phyloP scores from a whole-genome alignment of 148 eudicot genomes.

The Rhododendron ovatum region DNA sequence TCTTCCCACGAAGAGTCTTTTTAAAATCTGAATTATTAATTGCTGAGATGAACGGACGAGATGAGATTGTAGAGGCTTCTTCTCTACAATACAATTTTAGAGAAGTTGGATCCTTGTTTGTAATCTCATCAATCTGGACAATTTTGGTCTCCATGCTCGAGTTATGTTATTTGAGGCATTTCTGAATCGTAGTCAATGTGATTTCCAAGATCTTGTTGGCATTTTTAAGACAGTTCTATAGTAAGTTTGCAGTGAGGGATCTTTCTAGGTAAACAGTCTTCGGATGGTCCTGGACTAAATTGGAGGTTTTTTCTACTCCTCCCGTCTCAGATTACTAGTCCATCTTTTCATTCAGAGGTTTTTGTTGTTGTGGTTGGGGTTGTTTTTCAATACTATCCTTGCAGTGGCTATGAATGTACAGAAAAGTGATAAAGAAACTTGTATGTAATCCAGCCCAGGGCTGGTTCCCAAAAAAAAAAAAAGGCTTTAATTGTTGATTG shows the following conservation, averaged over 20 bases:
- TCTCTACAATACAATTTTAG: no score
- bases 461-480: not conserved
- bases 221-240: not conserved
- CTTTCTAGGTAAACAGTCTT: not conserved
- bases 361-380: not conserved
- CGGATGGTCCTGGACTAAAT: not conserved
- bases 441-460: not conserved
- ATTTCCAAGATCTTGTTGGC: not conserved
- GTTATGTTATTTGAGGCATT: not conserved
- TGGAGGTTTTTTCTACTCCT: not conserved
- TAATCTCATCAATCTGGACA: not conserved
- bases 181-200: not conserved
- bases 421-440: not conserved
- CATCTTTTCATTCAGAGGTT: not conserved
- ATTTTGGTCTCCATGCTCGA: not conserved
- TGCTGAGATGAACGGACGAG: not conserved
- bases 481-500: not conserved
- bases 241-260: not conserved
- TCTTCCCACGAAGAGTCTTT: no score
- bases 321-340: not conserved
- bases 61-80: not conserved
- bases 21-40: not conserved
- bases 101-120: not conserved
- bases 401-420: not conserved
- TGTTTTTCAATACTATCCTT: not conserved